phyloP scores from a whole-genome alignment of 2,329 filamentous ascomycete species.

The Verticillium longisporum region DNA sequence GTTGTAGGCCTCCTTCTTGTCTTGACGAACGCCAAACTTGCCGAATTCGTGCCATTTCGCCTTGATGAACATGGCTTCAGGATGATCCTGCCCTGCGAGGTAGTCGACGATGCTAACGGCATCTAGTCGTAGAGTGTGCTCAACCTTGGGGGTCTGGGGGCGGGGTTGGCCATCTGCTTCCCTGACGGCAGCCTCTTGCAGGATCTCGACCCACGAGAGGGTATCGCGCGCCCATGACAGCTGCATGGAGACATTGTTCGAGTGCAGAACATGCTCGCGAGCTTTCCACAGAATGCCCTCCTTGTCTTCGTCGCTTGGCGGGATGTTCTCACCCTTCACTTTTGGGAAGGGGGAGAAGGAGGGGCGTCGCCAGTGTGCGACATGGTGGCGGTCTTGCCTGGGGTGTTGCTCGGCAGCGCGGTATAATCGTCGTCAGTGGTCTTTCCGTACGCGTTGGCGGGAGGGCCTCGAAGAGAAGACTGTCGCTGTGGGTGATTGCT shows the following conservation, averaged over 20 bases:
- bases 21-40: conserved; percentile 82
- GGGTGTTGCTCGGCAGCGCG: conserved; percentile 20
- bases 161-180: conserved; percentile 48
- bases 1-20: conserved; percentile 90
- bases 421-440: conserved; percentile 15
- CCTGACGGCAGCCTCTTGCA: conserved; percentile 68
- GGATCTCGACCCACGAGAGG: conserved; percentile 79
- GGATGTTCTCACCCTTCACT: conserved; percentile 79
- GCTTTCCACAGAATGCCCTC: conserved; percentile 84
- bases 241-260: conserved; percentile 93
- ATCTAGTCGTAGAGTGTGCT: conserved; percentile 82
- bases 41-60: conserved; percentile 98
- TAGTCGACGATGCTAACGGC: conserved; percentile 89
- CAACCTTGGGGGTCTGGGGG: conserved; percentile 68
- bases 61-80: conserved; percentile 87
- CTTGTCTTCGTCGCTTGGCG: conserved; percentile 89
- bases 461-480: conserved; percentile 16
- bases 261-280: conserved; percentile 76
- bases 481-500: conserved; percentile 30
- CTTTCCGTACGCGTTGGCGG: conserved; percentile 14
- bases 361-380: conserved; percentile 47
- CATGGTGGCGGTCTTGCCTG: conserved; percentile 25
- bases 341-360: conserved; percentile 91
- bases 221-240: conserved; percentile 94
- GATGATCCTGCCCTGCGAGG: conserved; percentile 83